These are phyloP conservation scores for Crucihimalaya himalaica DNA, from an alignment of 345 rosid genomes.

Conservation along the genomic window DNA sequence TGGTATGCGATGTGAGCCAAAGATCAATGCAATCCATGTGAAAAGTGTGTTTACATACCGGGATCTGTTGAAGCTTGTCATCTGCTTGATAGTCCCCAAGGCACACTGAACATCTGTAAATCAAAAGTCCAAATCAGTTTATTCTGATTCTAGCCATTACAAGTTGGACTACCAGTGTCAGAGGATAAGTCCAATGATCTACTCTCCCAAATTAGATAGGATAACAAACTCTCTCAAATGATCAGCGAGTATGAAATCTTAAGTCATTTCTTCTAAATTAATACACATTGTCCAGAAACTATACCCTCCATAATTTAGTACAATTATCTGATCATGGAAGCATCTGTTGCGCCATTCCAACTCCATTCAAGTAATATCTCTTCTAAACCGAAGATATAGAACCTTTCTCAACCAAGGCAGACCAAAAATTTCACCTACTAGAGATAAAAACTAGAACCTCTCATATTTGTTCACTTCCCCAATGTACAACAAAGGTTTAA, in stretches of 20 bases:
- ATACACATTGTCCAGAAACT: background rate
- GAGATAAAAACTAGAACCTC: background rate
- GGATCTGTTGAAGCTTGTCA: conserved; percentile 83
- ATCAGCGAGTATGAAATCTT: background rate
- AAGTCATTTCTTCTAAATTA: background rate
- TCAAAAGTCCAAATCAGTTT: background rate
- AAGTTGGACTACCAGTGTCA: background rate
- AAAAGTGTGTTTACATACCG: conserved; percentile 80
- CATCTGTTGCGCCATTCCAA: background rate
- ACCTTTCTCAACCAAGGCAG: background rate
- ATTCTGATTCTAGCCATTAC: background rate
- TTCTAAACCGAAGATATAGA: background rate
- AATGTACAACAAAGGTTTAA: background rate
- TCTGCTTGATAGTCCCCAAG: conserved; percentile 80
- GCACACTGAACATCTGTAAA: conserved; percentile 78
- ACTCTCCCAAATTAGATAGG: too few relatives aligned
- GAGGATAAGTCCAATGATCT: too few relatives aligned
- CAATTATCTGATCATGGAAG: background rate
- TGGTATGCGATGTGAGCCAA: conserved; percentile 82
- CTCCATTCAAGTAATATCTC: conserved; percentile 9
- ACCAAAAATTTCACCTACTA: background rate
- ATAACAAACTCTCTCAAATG: background rate
- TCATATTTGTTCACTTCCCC: conserved; percentile 6
- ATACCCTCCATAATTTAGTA: background rate
- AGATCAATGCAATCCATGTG: conserved; percentile 93